phyloP scores from a whole-genome alignment of 805 yeast genomes.

The Candida nonsorbophila region DNA sequence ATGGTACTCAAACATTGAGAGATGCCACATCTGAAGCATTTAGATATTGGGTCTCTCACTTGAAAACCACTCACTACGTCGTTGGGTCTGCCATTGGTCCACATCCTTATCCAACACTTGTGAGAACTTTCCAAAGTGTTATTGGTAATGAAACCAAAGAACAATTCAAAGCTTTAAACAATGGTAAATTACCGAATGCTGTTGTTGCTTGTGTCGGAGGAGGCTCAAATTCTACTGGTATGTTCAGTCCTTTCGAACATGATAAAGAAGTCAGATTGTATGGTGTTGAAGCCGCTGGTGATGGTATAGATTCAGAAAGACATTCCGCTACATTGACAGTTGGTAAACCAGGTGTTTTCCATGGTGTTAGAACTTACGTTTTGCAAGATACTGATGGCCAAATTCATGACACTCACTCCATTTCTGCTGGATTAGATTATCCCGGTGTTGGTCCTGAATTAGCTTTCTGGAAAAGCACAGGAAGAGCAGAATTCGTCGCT shows the following conservation, averaged over 20 bases:
- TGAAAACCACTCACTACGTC: slow-evolving; percentile 84
- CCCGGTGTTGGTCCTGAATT: slow-evolving; percentile 99
- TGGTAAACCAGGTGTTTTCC: slow-evolving; percentile 96
- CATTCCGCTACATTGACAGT: slow-evolving; percentile 96
- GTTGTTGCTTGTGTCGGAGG: slow-evolving; percentile 99
- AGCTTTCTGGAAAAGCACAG: slow-evolving; percentile 90
- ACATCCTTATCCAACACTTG: slow-evolving; percentile 97
- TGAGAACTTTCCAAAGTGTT: slow-evolving; percentile 95
- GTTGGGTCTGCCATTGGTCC: slow-evolving; percentile 99
- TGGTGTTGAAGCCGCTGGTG: slow-evolving; percentile 99
- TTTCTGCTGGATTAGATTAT: slow-evolving; percentile 96
- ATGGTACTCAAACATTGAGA: slow-evolving; percentile 93
- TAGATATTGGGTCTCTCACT: slow-evolving; percentile 88
- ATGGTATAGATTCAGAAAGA: slow-evolving; percentile 80
- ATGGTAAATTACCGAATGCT: slow-evolving; percentile 85
- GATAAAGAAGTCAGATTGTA: slow-evolving; percentile 72
- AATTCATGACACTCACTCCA: slow-evolving; percentile 95
- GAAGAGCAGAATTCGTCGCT: slow-evolving; percentile 85
- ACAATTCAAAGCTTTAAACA: slow-evolving; percentile 74
- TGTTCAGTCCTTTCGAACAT: slow-evolving; percentile 89
- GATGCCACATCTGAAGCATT: slow-evolving; percentile 98
- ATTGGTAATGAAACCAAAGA: slow-evolving; percentile 93
- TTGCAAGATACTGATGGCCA: slow-evolving; percentile 92
- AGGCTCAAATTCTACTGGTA: slow-evolving; percentile 94
- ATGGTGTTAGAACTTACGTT: slow-evolving; percentile 93